Percentiles rank a stretch among this genome's conserved stretches.
These are phyloP conservation scores for Lactarius vividus DNA, from an alignment of 768 basidiomycete species.

Conservation along the genomic window DNA sequence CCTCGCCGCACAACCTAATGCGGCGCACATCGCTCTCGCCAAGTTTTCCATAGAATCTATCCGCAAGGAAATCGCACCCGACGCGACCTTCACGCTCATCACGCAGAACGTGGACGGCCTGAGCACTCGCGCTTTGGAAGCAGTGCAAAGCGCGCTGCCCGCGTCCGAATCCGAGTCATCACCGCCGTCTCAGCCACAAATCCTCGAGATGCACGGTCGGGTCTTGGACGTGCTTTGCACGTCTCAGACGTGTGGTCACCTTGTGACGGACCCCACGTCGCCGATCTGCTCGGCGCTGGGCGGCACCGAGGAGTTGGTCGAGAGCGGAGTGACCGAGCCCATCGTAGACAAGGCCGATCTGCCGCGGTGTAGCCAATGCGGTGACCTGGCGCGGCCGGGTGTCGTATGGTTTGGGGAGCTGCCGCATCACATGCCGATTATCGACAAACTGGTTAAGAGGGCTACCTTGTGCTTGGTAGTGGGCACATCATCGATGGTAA, in stretches of 20 bases:
- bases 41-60: slow-evolving; percentile 41
- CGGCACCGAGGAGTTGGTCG: slow-evolving; percentile 40
- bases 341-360: slow-evolving; percentile 35
- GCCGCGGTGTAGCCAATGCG: slow-evolving; percentile 36
- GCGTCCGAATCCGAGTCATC: neutral
- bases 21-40: slow-evolving; percentile 54
- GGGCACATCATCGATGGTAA: slow-evolving; percentile 38
- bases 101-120: slow-evolving; percentile 67
- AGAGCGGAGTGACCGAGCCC: slow-evolving; percentile 17
- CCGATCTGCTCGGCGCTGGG: slow-evolving; percentile 47
- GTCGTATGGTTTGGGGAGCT: slow-evolving; percentile 46
- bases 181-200: slow-evolving; percentile 19
- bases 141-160: slow-evolving; percentile 16
- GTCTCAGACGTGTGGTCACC: slow-evolving; percentile 38
- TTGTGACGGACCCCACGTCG: slow-evolving; percentile 40
- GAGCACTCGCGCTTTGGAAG: slow-evolving; percentile 40
- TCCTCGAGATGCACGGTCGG: slow-evolving; percentile 61
- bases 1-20: slow-evolving; percentile 45
- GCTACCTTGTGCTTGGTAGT: slow-evolving; percentile 41
- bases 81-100: slow-evolving; percentile 46
- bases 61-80: slow-evolving; percentile 41
- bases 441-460: slow-evolving; percentile 31
- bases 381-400: slow-evolving; percentile 37
- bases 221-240: slow-evolving; percentile 56
- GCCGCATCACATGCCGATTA: slow-evolving; percentile 33